These are phyloP conservation scores for Aspergillus amoenus DNA, from an alignment of 2,329 filamentous ascomycete genomes.

Conservation along the genomic window DNA sequence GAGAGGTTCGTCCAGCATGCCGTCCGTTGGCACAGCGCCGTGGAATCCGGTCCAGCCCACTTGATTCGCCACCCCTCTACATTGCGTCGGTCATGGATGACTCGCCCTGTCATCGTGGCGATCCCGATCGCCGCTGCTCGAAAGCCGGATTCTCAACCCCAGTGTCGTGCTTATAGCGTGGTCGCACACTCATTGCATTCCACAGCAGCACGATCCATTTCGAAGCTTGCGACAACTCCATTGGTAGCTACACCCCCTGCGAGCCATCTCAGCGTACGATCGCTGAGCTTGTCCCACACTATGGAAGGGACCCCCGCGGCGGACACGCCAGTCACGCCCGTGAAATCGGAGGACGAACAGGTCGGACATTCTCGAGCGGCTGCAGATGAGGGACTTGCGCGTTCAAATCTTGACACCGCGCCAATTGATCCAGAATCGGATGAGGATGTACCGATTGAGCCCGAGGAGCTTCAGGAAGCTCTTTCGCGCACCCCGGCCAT, in stretches of 20 bases:
- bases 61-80: conserved; percentile 26
- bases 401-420: conserved; percentile 19
- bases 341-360: neutral
- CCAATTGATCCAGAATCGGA: conserved; percentile 55
- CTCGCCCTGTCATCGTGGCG: conserved; percentile 29
- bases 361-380: neutral
- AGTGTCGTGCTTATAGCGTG: neutral
- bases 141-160: conserved; percentile 1
- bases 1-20: conserved; percentile 29
- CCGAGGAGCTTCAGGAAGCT: conserved; percentile 60
- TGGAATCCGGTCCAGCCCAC: conserved; percentile 22
- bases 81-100: conserved; percentile 25
- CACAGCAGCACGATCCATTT: conserved; percentile 7
- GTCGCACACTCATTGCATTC: conserved; percentile 15
- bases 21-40: conserved; percentile 24
- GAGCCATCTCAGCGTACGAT: conserved; percentile 1
- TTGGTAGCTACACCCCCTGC: neutral
- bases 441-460: conserved; percentile 51
- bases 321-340: neutral
- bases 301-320: neutral
- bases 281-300: conserved; percentile 2
- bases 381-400: neutral
- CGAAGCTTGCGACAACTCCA: conserved; percentile 10
- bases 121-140: conserved; percentile 14
- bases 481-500: conserved; percentile 69